A percentile compares a stretch with the other conserved stretches of the same genome.
Evolutionary conservation across 169 alveolate genomes (phyloP).

Genomic region (Eimeria praecox): DNA sequence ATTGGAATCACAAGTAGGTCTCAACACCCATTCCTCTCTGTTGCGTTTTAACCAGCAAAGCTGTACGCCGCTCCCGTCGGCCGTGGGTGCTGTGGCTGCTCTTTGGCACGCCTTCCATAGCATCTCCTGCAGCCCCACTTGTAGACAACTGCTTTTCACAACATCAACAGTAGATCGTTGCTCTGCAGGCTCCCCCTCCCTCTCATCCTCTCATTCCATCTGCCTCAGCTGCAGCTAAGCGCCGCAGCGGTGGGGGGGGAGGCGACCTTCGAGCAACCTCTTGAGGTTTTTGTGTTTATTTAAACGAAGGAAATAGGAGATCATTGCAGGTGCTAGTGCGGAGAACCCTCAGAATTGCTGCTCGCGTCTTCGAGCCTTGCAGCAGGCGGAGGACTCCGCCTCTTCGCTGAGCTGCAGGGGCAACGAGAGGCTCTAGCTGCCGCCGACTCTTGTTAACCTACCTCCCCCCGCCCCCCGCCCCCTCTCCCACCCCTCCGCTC

Average conservation of each 20-base stretch:
- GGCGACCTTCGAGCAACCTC: not conserved
- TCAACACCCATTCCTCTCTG: not conserved
- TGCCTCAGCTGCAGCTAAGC: not conserved
- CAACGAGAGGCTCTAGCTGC: not conserved
- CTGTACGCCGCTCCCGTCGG: slow-evolving; percentile 50
- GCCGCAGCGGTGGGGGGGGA: slow-evolving; percentile 11
- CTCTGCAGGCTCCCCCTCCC: not conserved
- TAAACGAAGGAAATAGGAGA: not conserved
- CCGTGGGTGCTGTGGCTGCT: slow-evolving; percentile 35
- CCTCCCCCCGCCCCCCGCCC: not conserved
- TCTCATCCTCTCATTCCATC: not conserved
- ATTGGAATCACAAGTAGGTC: not conserved
- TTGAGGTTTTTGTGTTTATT: not conserved
- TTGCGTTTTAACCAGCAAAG: not conserved
- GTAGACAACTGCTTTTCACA: not conserved
- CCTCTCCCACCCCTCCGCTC: not conserved
- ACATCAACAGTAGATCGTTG: not conserved
- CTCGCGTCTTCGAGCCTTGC: not conserved
- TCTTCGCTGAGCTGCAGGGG: not conserved
- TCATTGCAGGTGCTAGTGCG: not conserved
- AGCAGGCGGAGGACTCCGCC: not conserved
- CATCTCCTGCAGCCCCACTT: slow-evolving; percentile 1
- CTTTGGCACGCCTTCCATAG: slow-evolving; percentile 20
- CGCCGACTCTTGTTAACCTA: not conserved
- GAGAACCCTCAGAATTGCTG: not conserved